These are phyloP conservation scores for Vitis cinerea DNA, from an alignment of 164 flowering plant species.

Conservation along the genomic window DNA sequence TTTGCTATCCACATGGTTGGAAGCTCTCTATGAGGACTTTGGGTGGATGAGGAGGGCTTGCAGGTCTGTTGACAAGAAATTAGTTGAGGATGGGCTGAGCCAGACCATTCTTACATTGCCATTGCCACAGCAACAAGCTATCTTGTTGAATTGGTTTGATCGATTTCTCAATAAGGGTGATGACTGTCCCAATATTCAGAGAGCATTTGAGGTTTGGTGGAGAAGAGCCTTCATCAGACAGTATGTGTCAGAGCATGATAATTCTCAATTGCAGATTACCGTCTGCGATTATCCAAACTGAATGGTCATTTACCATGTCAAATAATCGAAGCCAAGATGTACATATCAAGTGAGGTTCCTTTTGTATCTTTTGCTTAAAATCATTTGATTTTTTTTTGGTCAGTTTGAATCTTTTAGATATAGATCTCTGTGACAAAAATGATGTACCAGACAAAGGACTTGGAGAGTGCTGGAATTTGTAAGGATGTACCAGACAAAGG, in stretches of 20 bases:
- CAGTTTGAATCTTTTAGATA: conserved; percentile 1
- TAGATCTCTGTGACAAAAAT: neutral
- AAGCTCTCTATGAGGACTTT: conserved; percentile 82
- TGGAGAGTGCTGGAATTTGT: neutral
- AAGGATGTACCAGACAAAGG: neutral
- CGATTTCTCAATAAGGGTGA: conserved; percentile 76
- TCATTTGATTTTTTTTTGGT: neutral
- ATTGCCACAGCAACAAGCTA: conserved; percentile 63
- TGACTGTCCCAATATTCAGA: conserved; percentile 85
- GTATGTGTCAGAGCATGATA: conserved; percentile 34
- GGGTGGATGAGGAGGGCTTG: conserved; percentile 82
- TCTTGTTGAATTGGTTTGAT: conserved; percentile 77
- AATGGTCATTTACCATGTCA: conserved; percentile 11
- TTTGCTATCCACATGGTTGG: conserved; percentile 80
- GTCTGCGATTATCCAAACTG: conserved; percentile 46
- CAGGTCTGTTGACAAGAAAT: conserved; percentile 67
- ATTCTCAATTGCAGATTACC: conserved; percentile 57
- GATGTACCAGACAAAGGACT: neutral
- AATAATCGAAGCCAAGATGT: neutral
- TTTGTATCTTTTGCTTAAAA: neutral
- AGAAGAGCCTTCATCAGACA: conserved; percentile 77
- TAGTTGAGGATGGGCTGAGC: conserved; percentile 80
- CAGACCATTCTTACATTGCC: conserved; percentile 86
- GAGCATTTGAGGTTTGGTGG: conserved; percentile 97
- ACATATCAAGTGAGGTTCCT: conserved; percentile 8